These are phyloP conservation scores for Xylaria digitata DNA, from an alignment of 2,329 filamentous ascomycete genomes.

Conservation along the genomic window DNA sequence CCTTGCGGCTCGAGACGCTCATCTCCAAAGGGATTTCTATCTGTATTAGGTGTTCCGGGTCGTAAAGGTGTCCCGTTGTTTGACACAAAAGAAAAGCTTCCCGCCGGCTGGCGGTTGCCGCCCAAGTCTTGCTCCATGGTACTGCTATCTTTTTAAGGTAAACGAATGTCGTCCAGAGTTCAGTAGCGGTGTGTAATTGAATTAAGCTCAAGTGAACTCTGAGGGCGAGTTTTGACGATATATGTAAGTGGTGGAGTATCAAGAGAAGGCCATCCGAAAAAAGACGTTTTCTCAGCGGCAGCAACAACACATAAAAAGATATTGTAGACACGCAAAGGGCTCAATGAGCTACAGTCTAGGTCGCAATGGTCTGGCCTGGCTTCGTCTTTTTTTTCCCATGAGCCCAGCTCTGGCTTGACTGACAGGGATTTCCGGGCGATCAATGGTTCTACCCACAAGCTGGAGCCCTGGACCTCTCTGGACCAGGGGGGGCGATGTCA, in stretches of 20 bases:
- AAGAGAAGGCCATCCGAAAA: constrained; percentile 6
- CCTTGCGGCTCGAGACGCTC: constrained; percentile 44
- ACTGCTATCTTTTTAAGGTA: background rate
- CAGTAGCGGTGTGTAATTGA: background rate
- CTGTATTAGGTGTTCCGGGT: constrained; percentile 57
- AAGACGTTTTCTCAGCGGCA: constrained; percentile 21
- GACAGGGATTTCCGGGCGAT: constrained; percentile 32
- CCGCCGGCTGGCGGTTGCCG: constrained; percentile 42
- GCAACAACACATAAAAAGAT: constrained; percentile 25
- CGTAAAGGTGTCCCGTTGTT: constrained; percentile 56
- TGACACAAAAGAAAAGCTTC: constrained; percentile 52
- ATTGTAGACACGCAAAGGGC: constrained; percentile 14
- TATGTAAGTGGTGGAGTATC: constrained; percentile 11
- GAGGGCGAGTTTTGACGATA: background rate
- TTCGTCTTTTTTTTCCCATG: constrained; percentile 24
- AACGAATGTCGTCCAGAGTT: background rate
- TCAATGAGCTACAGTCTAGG: constrained; percentile 27
- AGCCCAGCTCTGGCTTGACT: constrained; percentile 30
- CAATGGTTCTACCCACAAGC: constrained; percentile 31
- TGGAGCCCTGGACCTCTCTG: constrained; percentile 26
- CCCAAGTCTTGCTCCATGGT: constrained; percentile 43
- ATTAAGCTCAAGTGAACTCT: background rate
- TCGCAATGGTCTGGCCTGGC: constrained; percentile 27
- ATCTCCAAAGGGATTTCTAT: constrained; percentile 57
- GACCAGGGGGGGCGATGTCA: constrained; percentile 24